phyloP scores from a whole-genome alignment of 1,284 basidiomycete genomes.

The Rhodotorula glutinis region DNA sequence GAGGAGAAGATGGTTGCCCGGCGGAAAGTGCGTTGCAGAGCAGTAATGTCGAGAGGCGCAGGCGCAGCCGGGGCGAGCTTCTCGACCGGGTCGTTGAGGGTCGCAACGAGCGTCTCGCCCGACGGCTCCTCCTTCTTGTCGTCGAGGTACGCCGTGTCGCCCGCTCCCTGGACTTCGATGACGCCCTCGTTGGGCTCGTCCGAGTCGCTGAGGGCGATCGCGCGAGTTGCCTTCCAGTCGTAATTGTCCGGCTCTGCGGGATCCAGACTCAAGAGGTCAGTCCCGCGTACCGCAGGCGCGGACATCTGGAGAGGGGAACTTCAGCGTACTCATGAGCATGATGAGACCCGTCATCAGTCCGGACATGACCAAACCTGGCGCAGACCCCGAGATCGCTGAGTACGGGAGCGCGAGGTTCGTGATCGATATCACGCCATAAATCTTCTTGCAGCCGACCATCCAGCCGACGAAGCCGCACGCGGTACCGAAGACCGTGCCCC shows the following conservation, averaged over 20 bases:
- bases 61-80: background rate
- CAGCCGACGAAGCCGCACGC: conserved; percentile 31
- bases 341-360: conserved; percentile 66
- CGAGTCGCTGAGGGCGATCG: conserved; percentile 46
- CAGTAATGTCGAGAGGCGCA: conserved; percentile 13
- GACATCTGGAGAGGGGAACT: too few relatives aligned
- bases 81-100: background rate
- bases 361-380: conserved; percentile 70
- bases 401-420: conserved; percentile 41
- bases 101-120: background rate
- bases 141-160: background rate
- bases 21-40: conserved; percentile 35
- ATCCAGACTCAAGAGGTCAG: too few relatives aligned
- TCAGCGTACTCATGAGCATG: conserved; percentile 56
- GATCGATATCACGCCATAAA: conserved; percentile 41
- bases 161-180: background rate
- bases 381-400: conserved; percentile 39
- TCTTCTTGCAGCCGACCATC: conserved; percentile 40
- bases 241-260: conserved; percentile 63
- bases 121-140: conserved; percentile 16
- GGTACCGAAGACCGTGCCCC: conserved; percentile 15
- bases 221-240: conserved; percentile 70
- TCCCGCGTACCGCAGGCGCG: too few relatives aligned
- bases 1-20: conserved; percentile 35
- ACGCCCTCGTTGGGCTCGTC: background rate